Evolutionary conservation across 129 eudicot genomes (phyloP).

Genomic region (Tanacetum coccineum): DNA sequence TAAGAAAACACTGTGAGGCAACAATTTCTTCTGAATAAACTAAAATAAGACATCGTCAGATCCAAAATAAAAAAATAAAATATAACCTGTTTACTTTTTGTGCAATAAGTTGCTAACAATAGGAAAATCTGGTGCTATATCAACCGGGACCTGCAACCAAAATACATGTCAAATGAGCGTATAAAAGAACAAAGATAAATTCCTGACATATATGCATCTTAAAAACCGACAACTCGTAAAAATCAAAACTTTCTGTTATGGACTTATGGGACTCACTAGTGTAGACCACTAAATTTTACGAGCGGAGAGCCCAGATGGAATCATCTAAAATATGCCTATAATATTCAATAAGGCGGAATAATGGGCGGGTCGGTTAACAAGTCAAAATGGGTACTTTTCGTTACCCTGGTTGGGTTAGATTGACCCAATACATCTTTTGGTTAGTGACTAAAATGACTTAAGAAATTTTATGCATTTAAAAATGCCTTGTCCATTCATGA

Average conservation of each 20-base stretch:
- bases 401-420: not conserved
- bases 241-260: too few species aligned
- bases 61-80: not conserved
- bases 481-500: not conserved
- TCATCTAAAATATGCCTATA: too few species aligned
- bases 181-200: not conserved
- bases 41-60: not conserved
- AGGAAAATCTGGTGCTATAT: conserved; percentile 73
- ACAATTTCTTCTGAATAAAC: not conserved
- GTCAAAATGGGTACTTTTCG: too few species aligned
- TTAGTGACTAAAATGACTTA: not conserved
- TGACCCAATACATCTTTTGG: not conserved
- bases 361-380: too few species aligned
- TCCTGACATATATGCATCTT: too few species aligned
- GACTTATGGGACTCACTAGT: too few species aligned
- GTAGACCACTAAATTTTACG: too few species aligned
- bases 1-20: too few species aligned
- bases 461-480: not conserved
- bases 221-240: too few species aligned
- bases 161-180: not conserved
- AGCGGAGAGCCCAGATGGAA: too few species aligned
- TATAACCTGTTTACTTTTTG: conserved; percentile 12
- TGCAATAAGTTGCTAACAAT: conserved; percentile 36
- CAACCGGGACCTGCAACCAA: conserved; percentile 79
- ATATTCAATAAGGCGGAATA: too few species aligned